Conservation (phyloP, 2,329 filamentous ascomycete species). For the Colletotrichum chlorophyti region DNA sequence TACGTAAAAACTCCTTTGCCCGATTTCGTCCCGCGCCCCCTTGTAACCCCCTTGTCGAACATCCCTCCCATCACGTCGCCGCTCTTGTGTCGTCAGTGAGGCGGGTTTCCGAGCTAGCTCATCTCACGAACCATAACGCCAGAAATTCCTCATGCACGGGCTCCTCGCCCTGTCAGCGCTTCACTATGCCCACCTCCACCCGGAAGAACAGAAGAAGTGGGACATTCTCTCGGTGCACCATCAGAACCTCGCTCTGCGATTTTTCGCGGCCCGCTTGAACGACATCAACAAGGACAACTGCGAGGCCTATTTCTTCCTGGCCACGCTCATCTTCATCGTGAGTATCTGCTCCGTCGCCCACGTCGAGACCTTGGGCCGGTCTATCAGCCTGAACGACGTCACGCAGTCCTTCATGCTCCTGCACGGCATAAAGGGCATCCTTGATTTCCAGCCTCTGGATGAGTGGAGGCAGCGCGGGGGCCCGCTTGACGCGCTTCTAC, state of each 20-base stretch:
- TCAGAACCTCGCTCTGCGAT: constrained; percentile 39
- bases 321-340: constrained; percentile 40
- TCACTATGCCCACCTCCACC: constrained; percentile 36
- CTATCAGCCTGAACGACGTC: constrained; percentile 37
- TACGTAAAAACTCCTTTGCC: background rate
- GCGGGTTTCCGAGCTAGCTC: background rate
- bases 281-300: constrained; percentile 38
- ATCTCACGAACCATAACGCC: background rate
- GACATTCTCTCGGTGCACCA: constrained; percentile 40
- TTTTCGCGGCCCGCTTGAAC: constrained; percentile 35
- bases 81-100: constrained; percentile 29
- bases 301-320: constrained; percentile 39
- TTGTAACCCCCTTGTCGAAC: background rate
- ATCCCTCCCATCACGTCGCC: too few species aligned
- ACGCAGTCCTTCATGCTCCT: constrained; percentile 39
- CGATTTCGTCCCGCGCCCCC: background rate
- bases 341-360: constrained; percentile 38
- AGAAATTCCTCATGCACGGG: constrained; percentile 40
- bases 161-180: constrained; percentile 40
- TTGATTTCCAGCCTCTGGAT: constrained; percentile 35
- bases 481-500: constrained; percentile 26
- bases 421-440: constrained; percentile 39
- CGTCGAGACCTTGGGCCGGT: background rate
- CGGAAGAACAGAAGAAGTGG: constrained; percentile 32
- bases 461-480: constrained; percentile 30